Evolutionary conservation across 1,284 basidiomycete species (phyloP), one percentile per base, ranked within the genome.

Genomic region (Gomphus bonarii): DNA sequence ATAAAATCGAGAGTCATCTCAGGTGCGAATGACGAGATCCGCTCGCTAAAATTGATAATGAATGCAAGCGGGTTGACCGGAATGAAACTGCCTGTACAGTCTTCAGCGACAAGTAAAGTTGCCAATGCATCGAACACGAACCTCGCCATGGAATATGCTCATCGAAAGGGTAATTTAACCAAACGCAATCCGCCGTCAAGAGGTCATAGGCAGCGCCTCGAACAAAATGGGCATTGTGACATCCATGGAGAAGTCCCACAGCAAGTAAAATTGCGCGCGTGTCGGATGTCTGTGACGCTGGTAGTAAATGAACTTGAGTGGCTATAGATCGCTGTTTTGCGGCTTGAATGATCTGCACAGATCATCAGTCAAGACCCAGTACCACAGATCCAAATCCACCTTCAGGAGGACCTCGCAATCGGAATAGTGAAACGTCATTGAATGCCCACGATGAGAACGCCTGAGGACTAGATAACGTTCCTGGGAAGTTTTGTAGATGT

Each of bases 1-100:
- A 95, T 74, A 71, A 95, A 92, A 68, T 94, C 91, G 18, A 95
- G 73, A 0, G 91, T 92, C 50, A 94, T 73, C 28, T 89, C 80
- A 12, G 91, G 89, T 8, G 81, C 81, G 63, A 85, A 84, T 1
- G 72, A 72, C 0, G 92, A 82, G 7, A 95, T 72, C 35, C 78
- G 78, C 59, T 85, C 82, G 68, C 89, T 92, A 40, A 94, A 69
- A 57, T 77, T 75, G 14, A 74, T 69, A 18, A 85, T 77, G 60
- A 89, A 89, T 1, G 79, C 70, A 35, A 78, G 74, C 2, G 84
- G 75, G 62, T 89, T 82, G 11, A 81, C 79, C n/a, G 90, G 86
- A 58, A 91, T 77, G 60, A 84, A 82, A 42, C 86, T 76, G 51
- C 86, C 89, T 83, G 60, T 36, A 59, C 36, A 62, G 48, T 2